Base-by-base conservation (phyloP, 2,329 filamentous ascomycete species). In the Ophiosphaerella herpotricha region DNA sequence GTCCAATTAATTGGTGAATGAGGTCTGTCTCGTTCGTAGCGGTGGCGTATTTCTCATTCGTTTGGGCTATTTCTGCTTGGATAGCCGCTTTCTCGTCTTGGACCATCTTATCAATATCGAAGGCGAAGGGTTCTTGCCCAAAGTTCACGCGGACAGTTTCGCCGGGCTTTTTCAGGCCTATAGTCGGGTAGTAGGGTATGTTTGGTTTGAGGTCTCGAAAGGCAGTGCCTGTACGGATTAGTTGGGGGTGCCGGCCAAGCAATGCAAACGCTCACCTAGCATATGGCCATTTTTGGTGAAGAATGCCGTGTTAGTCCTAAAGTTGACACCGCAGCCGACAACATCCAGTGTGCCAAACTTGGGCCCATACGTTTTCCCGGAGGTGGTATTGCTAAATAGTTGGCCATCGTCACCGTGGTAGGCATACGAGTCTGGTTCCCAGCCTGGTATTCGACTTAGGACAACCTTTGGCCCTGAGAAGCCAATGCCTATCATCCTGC, bases 51-150 rank as follows among this genome's bases (percentile, higher is more conserved):
- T 51, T 34, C 5, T 53, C 53, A 13, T 55, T 67, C 9, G 59
- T 55, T 24, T 50, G 55, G 11, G 62, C 57, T 31, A 72, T 72
- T 16, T 73, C 68, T 2, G 59, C 56, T 37, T 71, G 64, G 55
- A 72, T 72, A n/a, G 57, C 50, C 37, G 61, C 58, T 54, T 72
- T 72, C 43, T 73, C 68, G 11, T 61, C 60, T 48, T 70, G 59
- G 29, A 96, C 87, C 80, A 94, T 84, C 52, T 84, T 83, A 72
- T 97, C 90, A 61, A 99, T 97, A 70, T 97, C 90, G 75, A 88
- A 99, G 38, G 90, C 82, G 72, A 97, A 97, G 3, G 89, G 88
- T 45, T 82, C 83, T 72, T 84, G 82, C 31, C 85, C 85, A 67
- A 87, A 86, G 65, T 87, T 87, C 31, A 79, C 80, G 37, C 75